Evolutionary conservation across 148 eudicot genomes (phyloP).

Genomic region (Rhododendron ovatum): DNA sequence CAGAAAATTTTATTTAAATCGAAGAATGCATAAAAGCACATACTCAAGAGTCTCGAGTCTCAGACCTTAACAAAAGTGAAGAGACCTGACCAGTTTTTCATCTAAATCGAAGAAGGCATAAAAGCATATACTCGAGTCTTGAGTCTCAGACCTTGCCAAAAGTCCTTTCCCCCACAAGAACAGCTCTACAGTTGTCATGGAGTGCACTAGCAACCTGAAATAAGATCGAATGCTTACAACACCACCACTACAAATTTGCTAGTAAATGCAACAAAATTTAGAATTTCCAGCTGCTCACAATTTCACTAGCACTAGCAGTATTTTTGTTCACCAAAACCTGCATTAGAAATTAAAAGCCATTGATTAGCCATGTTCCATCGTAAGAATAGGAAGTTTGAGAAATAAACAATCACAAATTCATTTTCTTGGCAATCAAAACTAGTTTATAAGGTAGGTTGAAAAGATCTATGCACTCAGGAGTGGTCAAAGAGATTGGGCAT

Average conservation of each 20-base stretch:
- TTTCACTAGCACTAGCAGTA: conserved; percentile 98
- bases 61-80: conserved; percentile 38
- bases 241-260: not conserved
- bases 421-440: not conserved
- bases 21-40: not conserved
- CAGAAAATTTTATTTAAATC: not conserved
- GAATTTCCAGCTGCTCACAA: conserved; percentile 44
- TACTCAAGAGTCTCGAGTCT: not conserved
- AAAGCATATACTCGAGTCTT: not conserved
- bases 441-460: not conserved
- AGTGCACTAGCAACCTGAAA: conserved; percentile 95
- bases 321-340: conserved; percentile 93
- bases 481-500: not conserved
- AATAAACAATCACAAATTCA: not conserved
- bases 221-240: conserved; percentile 17
- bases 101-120: not conserved
- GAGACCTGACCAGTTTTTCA: not conserved
- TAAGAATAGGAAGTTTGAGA: not conserved
- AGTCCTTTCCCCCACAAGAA: conserved; percentile 87
- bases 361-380: not conserved
- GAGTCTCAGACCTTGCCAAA: conserved; percentile 67
- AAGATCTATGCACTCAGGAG: not conserved
- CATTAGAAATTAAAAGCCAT: conserved; percentile 18
- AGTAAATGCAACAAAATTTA: not conserved
- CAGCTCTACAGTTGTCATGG: conserved; percentile 95